Evolutionary conservation across 441 rosid species (phyloP).

Genomic region (Erysimum pusillum): DNA sequence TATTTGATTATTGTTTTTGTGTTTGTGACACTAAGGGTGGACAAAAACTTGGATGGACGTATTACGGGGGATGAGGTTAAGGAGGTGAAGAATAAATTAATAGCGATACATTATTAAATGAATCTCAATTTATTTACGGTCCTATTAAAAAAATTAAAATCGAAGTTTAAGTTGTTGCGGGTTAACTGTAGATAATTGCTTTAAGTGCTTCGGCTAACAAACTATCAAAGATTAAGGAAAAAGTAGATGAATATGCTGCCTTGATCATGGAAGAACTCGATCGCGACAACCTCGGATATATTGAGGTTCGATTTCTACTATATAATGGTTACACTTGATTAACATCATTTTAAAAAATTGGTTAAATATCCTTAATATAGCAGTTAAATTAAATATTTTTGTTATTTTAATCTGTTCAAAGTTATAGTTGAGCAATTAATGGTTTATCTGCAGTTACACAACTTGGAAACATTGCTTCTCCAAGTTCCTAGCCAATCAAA

Average conservation of each 20-base stretch:
- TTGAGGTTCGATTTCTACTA: slow-evolving; percentile 58
- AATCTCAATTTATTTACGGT: background rate
- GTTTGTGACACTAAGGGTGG: slow-evolving; percentile 59
- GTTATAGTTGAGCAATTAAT: background rate
- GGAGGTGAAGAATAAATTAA: slow-evolving; percentile 58
- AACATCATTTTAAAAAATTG: background rate
- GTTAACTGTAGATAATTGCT: slow-evolving; percentile 66
- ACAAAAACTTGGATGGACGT: slow-evolving; percentile 78
- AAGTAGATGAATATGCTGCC: slow-evolving; percentile 79
- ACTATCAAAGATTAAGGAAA: slow-evolving; percentile 72
- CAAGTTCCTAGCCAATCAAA: slow-evolving; percentile 71
- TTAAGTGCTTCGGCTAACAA: slow-evolving; percentile 82
- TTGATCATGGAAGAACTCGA: slow-evolving; percentile 87
- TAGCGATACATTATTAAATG: background rate
- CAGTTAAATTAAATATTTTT: background rate
- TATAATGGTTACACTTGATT: background rate
- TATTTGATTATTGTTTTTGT: slow-evolving; percentile 11
- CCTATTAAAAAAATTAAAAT: background rate
- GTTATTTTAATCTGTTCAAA: background rate
- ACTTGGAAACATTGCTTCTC: slow-evolving; percentile 74
- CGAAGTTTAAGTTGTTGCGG: background rate
- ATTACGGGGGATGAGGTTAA: slow-evolving; percentile 74
- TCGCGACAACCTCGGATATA: slow-evolving; percentile 72
- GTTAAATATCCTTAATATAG: background rate
- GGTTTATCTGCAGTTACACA: slow-evolving; percentile 49